Evolutionary conservation across 805 yeast species (phyloP).

Genomic region (Wickerhamomyces bovis): DNA sequence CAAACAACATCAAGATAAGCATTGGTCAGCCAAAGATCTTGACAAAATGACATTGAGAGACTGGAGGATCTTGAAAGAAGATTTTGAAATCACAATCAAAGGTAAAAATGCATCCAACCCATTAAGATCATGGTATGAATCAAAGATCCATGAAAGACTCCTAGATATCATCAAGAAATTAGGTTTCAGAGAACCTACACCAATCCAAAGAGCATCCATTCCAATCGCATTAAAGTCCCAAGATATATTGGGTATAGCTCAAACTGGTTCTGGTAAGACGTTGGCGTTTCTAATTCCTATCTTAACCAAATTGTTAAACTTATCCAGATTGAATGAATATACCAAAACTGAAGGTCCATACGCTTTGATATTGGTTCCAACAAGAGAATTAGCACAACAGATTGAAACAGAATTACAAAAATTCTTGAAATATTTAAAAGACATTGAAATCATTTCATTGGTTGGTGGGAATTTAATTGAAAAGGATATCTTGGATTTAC

Average conservation of each 20-base stretch:
- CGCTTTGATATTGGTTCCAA: slow-evolving; percentile 79
- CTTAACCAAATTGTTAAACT: slow-evolving; percentile 44
- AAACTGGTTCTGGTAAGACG: slow-evolving; percentile 96
- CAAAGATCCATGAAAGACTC: slow-evolving; percentile 39
- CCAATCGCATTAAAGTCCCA: slow-evolving; percentile 56
- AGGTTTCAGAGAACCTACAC: slow-evolving; percentile 67
- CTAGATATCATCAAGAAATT: slow-evolving; percentile 33
- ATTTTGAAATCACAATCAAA: slow-evolving; percentile 57
- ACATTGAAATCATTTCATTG: slow-evolving; percentile 50
- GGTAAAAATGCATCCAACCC: slow-evolving; percentile 45
- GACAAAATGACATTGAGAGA: slow-evolving; percentile 72
- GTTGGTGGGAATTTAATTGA: slow-evolving; percentile 91
- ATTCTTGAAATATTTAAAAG: slow-evolving; percentile 35
- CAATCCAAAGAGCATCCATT: slow-evolving; percentile 85
- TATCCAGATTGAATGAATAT: slow-evolving; percentile 39
- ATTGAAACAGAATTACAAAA: slow-evolving; percentile 61
- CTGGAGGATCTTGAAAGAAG: slow-evolving; percentile 85
- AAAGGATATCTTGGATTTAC: slow-evolving; percentile 55
- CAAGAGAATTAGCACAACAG: slow-evolving; percentile 90
- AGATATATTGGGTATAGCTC: slow-evolving; percentile 87
- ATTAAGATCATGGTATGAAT: slow-evolving; percentile 69
- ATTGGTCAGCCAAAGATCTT: slow-evolving; percentile 66
- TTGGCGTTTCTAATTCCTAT: slow-evolving; percentile 76
- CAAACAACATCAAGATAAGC: slow-evolving; percentile 17
- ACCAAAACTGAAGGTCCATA: slow-evolving; percentile 60